Percentiles rank a stretch among this genome's conserved stretches.
Conservation (phyloP, 2,329 filamentous ascomycete genomes). For the Penicillium hesseltinei region DNA sequence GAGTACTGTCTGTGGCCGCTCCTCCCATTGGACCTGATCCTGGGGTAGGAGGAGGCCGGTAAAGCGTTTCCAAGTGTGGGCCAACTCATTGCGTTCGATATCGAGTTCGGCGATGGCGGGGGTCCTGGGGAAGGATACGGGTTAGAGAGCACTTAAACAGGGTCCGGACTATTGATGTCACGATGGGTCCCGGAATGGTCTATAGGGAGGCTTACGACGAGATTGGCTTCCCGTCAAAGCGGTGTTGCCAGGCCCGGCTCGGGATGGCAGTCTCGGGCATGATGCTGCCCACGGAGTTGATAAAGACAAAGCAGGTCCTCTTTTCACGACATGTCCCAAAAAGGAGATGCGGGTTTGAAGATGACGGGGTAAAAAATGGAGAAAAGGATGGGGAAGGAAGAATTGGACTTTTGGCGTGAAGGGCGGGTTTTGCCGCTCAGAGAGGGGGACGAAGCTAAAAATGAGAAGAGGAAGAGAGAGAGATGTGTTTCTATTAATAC, state of each 20-base stretch:
- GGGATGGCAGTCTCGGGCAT: constrained; percentile 18
- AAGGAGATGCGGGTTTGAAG: constrained; percentile 14
- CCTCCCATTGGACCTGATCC: constrained; percentile 30
- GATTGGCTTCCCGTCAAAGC: constrained; percentile 31
- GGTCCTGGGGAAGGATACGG: constrained; percentile 18
- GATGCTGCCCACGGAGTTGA: constrained; percentile 15
- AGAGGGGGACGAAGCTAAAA: constrained; percentile 8
- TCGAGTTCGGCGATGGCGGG: constrained; percentile 36
- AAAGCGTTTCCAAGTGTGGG: constrained; percentile 38
- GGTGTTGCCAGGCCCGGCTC: constrained; percentile 22
- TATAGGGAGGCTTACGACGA: constrained; percentile 25
- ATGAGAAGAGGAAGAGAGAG: not conserved
- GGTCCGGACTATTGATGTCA: not conserved
- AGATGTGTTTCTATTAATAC: constrained; percentile 16
- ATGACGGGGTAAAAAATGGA: not conserved
- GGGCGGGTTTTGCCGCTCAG: constrained; percentile 23
- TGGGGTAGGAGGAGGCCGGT: constrained; percentile 28
- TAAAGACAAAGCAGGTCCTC: constrained; percentile 5
- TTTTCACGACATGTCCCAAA: constrained; percentile 16
- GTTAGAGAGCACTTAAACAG: not conserved
- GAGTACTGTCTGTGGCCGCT: constrained; percentile 28
- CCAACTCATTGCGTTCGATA: constrained; percentile 40
- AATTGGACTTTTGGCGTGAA: constrained; percentile 8
- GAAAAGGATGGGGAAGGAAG: constrained; percentile 7
- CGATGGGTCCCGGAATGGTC: not conserved